Conservation (phyloP, 2,329 filamentous ascomycete species). For the Cladophialophora carrionii region DNA sequence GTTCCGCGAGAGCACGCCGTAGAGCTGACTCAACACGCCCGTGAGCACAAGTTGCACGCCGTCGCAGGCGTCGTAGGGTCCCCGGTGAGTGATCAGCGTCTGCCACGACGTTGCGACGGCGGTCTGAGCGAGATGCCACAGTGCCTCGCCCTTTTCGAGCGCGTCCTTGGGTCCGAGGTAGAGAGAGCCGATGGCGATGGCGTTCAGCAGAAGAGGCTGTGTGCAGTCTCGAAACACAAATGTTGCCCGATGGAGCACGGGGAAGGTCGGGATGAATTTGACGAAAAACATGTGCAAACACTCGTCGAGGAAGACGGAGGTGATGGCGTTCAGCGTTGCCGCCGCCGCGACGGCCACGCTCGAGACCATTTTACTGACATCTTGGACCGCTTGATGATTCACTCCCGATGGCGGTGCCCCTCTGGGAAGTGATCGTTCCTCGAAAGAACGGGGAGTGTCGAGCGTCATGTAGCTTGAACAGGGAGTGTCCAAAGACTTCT, state of each 20-base stretch:
- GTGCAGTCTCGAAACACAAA: slow-evolving; percentile 52
- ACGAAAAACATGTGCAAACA: slow-evolving; percentile 55
- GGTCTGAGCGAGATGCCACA: slow-evolving; percentile 52
- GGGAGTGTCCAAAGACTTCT: slow-evolving; percentile 45
- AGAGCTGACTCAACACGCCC: slow-evolving; percentile 50
- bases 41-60: slow-evolving; percentile 52
- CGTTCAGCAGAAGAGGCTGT: slow-evolving; percentile 50
- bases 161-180: slow-evolving; percentile 52
- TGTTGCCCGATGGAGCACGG: slow-evolving; percentile 51
- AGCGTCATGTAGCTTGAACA: slow-evolving; percentile 42
- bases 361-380: slow-evolving; percentile 52
- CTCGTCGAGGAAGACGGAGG: slow-evolving; percentile 52
- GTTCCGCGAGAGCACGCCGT: slow-evolving; percentile 51
- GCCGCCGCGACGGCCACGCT: slow-evolving; percentile 52
- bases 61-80: slow-evolving; percentile 50
- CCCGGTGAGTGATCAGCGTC: slow-evolving; percentile 49
- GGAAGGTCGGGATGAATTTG: slow-evolving; percentile 53
- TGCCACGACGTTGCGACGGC: slow-evolving; percentile 54
- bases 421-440: slow-evolving; percentile 45
- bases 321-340: slow-evolving; percentile 50
- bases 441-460: slow-evolving; percentile 45
- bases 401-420: slow-evolving; percentile 48
- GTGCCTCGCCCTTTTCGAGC: slow-evolving; percentile 50
- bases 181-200: slow-evolving; percentile 53
- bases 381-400: slow-evolving; percentile 50